Conservation (phyloP, 805 yeast genomes). For the Saccharomycopsis schoenii region DNA sequence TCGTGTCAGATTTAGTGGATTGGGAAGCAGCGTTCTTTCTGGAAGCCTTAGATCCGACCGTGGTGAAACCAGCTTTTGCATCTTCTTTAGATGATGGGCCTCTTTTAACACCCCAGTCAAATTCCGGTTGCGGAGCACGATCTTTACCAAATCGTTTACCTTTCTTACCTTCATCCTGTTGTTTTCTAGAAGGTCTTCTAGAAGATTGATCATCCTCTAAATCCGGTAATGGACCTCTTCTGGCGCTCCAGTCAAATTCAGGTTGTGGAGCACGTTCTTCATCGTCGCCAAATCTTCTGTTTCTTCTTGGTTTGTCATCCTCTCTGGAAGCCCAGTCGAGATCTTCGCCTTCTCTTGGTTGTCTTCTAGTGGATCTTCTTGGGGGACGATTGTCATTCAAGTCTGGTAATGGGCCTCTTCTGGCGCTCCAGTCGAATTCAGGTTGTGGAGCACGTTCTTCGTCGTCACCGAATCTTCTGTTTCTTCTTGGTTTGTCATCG, state of each 20-base stretch:
- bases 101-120: conserved; percentile 37
- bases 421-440: conserved; percentile 40
- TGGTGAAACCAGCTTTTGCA: conserved; percentile 20
- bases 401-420: conserved; percentile 32
- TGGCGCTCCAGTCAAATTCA: conserved; percentile 39
- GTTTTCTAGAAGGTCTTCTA: background rate
- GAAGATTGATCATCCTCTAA: conserved; percentile 29
- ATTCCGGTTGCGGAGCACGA: conserved; percentile 31
- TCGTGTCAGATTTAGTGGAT: conserved; percentile 9
- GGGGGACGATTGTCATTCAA: conserved; percentile 29
- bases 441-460: conserved; percentile 31
- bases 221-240: conserved; percentile 32
- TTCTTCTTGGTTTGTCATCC: conserved; percentile 24
- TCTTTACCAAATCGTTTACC: conserved; percentile 31
- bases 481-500: conserved; percentile 24
- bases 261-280: conserved; percentile 31
- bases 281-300: conserved; percentile 21
- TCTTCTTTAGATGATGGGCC: conserved; percentile 20
- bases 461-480: conserved; percentile 21
- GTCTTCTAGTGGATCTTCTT: conserved; percentile 28
- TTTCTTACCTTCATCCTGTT: background rate
- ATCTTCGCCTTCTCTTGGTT: conserved; percentile 43
- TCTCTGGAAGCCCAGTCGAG: conserved; percentile 50
- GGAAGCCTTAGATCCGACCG: conserved; percentile 11
- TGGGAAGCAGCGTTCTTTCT: conserved; percentile 14